Percentiles rank a stretch among this genome's conserved stretches.
Evolutionary conservation across 2,329 filamentous ascomycete genomes (phyloP).

Genomic region (Grosmannia clavigera): DNA sequence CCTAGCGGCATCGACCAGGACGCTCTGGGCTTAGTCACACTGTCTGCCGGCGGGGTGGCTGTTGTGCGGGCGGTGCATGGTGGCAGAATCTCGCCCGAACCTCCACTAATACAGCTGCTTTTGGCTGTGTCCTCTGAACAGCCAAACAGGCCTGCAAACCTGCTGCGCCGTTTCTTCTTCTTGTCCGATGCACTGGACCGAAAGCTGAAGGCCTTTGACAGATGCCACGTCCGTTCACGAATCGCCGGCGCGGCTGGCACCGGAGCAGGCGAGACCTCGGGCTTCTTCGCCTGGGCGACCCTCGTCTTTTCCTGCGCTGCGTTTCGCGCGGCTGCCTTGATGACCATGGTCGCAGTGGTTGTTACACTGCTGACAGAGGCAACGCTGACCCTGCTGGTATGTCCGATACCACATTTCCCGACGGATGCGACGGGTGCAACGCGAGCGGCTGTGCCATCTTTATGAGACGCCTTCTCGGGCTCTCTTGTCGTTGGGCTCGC

Average conservation of each 20-base stretch:
- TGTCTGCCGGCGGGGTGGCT: not conserved
- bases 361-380: not conserved
- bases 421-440: not conserved
- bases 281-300: no score
- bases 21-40: slow-evolving; percentile 8
- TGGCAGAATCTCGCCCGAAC: not conserved
- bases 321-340: not conserved
- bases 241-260: not conserved
- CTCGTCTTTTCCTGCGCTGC: not conserved
- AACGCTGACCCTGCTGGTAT: not conserved
- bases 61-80: slow-evolving; percentile 1
- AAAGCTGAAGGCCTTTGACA: slow-evolving; percentile 6
- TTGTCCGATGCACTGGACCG: slow-evolving; percentile 1
- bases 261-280: not conserved
- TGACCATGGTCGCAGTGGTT: not conserved
- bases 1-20: slow-evolving; percentile 7
- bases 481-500: not conserved
- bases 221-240: slow-evolving; percentile 7
- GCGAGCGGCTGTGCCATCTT: not conserved
- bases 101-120: not conserved
- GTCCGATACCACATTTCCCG: not conserved
- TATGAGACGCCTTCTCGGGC: not conserved
- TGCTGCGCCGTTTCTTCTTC: not conserved
- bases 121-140: not conserved
- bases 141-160: not conserved